These are phyloP conservation scores for Fomitopsis pulvina DNA, from an alignment of 768 basidiomycete genomes.

Conservation along the genomic window DNA sequence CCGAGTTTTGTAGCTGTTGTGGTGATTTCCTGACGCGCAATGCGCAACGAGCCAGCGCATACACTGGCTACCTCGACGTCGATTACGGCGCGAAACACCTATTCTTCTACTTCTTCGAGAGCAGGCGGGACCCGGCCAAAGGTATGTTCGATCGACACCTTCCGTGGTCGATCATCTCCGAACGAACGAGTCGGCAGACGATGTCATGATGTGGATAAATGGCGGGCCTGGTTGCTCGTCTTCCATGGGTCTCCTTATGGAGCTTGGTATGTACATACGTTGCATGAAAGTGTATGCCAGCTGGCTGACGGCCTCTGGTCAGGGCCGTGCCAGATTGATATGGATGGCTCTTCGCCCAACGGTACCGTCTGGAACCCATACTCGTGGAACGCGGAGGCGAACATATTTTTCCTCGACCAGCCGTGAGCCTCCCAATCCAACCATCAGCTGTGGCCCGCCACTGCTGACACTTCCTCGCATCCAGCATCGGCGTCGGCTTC, in stretches of 20 bases:
- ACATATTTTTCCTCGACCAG: conserved; percentile 70
- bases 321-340: conserved; percentile 60
- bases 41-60: conserved; percentile 29
- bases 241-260: conserved; percentile 53
- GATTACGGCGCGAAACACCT: conserved; percentile 44
- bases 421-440: conserved; percentile 21
- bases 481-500: conserved; percentile 63
- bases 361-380: conserved; percentile 59
- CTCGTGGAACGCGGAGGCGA: conserved; percentile 60
- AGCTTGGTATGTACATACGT: conserved; percentile 39
- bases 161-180: background rate
- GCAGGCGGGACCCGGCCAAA: conserved; percentile 35
- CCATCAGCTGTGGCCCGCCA: background rate
- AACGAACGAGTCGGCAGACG: conserved; percentile 31
- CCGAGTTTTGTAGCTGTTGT: background rate
- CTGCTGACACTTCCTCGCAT: background rate
- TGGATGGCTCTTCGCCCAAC: conserved; percentile 45
- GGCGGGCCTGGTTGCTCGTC: conserved; percentile 57
- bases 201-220: conserved; percentile 69
- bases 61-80: conserved; percentile 41
- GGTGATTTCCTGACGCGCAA: background rate
- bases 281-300: conserved; percentile 20
- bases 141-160: conserved; percentile 19
- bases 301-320: background rate
- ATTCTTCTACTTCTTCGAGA: conserved; percentile 61